Evolutionary conservation across 2,329 filamentous ascomycete genomes (phyloP).

Genomic region (Trichoderma sp.): DNA sequence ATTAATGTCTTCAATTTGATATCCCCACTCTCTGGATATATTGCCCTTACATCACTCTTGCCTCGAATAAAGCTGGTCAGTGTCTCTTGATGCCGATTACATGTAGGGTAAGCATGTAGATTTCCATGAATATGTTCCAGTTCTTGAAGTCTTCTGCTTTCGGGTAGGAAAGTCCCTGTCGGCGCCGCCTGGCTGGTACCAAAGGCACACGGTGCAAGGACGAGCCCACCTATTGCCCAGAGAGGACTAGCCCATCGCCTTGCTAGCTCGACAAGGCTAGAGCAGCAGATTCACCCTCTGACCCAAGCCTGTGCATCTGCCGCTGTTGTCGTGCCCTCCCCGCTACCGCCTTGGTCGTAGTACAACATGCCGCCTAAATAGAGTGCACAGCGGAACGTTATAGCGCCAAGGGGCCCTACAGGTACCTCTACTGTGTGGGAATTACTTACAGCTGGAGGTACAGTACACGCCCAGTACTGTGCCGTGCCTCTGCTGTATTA

Average conservation of each 20-base stretch:
- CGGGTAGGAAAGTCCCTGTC: background rate
- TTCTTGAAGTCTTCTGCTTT: background rate
- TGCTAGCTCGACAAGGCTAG: background rate
- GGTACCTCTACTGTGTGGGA: no score
- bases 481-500: background rate
- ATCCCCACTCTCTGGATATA: background rate
- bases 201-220: constrained; percentile 7
- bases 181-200: constrained; percentile 4
- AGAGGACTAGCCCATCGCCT: background rate
- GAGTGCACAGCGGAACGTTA: background rate
- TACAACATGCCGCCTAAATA: background rate
- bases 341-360: background rate
- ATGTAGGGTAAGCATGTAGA: background rate
- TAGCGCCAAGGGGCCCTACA: background rate
- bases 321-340: constrained; percentile 8
- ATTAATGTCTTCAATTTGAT: background rate
- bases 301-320: constrained; percentile 10
- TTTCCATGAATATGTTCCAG: background rate
- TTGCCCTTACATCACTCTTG: background rate
- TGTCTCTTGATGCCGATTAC: background rate
- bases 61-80: background rate
- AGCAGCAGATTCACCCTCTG: background rate
- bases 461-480: background rate
- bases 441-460: no score
- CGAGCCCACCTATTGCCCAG: background rate